Evolutionary conservation across 2,329 filamentous ascomycete genomes (phyloP), one percentile per base, ranked within the genome.

Genomic region (Pseudodiploospora longispora): DNA sequence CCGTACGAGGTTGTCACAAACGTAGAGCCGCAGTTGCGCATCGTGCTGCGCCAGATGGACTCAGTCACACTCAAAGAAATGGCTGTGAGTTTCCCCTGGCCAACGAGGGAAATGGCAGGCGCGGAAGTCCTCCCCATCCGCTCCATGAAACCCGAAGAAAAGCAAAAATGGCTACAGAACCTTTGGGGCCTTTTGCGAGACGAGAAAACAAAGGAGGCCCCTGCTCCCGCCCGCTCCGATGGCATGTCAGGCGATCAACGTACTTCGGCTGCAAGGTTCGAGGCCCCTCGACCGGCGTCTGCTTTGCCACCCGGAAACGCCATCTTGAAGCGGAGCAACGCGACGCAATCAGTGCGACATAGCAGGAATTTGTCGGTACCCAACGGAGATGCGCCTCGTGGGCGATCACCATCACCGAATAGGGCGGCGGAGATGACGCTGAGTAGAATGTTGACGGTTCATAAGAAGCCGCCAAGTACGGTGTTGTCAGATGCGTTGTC

Each of bases 41-140:
- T 59, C 10, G 58, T 65, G 5, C 51, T 65, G 30, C 53, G 59
- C 2, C 59, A 63, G 43, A 51, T 65, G 5, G 44, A 55, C 31
- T 49, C 53, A 6, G 38, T 55, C 2, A 64, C 61, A 0, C 54
- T 64, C 6, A 54, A 56, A 0, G 57, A 65, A 40, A 65, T 65
- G 62, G 60, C 60, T 1, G 59, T 63, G 32, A 61, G 57, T 42
- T 63, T 63, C 42, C 62, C 61, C 10, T 65, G 61, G 62, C 62
- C 61, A 0, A 64, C 59, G 2, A 48, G 60, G 6, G 59, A 63
- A 35, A 64, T 64, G 60, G 56, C 52, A 5, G 62, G 58, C 5
- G 59, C 57, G 3, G 61, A 65, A 44, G 60, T 65, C 6, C 40
- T 63, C 2, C 62, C 62, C 31, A 53, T 60, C 36, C 59, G 61